Base-by-base conservation (phyloP, 495 filamentous ascomycete genomes). In the Neurospora sp. region DNA sequence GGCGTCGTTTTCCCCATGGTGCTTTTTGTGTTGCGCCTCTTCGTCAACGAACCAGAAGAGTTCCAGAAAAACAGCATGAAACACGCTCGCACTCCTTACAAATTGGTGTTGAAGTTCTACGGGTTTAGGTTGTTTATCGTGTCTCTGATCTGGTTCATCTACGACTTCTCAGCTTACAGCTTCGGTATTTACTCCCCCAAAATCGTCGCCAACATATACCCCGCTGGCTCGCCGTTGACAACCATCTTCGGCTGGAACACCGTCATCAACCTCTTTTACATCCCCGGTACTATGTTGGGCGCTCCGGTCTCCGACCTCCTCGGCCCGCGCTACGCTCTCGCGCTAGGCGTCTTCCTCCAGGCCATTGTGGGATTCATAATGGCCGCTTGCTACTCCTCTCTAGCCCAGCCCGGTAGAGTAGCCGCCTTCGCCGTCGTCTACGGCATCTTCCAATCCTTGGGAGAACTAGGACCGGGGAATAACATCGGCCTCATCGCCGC, bases 401-500 rank as follows among this genome's bases (percentile, higher is more conserved):
- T 97, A 2, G 88, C 88, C 2, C 87, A 87, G 39, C 82, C 90
- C 0, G 75, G 85, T 40, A 88, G 93, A 71, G 88, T 96, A 23
- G 93, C 87, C 12, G 93, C 84, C 7, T 97, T 96, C 77, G 90
- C 92, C 8, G 90, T 94, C 9, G 90, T 96, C 10, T 85, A 86
- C 76, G 91, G 93, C 46, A 88, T 98, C 76, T 97, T 98, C 85
- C 85, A 93, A 4, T 88, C 90, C 0, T 87, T 97, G 10, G 95
- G 94, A 35, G 94, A 97, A 80, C 78, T 95, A 54, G 95, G 94
- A 0, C 93, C 95, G 0, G 95, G 94, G 38, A 91, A 98, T 82
- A 97, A 97, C 80, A 96, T 97, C 77, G 94, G 94, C 6, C 88
- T 97, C 1, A 82, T 94, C 27, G 94, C 94, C 0, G 92, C 93